These are phyloP conservation scores for Spinacia oleracea DNA, from an alignment of 179 eudicot genomes.

Conservation along the genomic window DNA sequence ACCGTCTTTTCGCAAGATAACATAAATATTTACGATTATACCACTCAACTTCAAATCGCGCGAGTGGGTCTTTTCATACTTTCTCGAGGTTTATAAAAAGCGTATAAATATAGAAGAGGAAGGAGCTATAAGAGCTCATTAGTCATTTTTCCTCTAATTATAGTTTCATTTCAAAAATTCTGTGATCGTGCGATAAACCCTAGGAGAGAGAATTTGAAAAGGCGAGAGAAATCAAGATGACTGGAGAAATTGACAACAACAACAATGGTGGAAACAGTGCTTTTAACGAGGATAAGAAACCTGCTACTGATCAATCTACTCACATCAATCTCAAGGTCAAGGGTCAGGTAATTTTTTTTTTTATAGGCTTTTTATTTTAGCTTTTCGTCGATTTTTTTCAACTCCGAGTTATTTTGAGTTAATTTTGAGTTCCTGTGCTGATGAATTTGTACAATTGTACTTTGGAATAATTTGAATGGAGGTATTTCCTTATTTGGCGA, in stretches of 20 bases:
- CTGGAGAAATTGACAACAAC: constrained; percentile 10
- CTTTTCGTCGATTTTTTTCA: neutral
- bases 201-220: constrained; percentile 24
- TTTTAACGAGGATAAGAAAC: constrained; percentile 37
- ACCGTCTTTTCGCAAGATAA: too few relatives aligned
- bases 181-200: neutral
- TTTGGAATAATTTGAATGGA: neutral
- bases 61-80: neutral
- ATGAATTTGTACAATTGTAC: neutral
- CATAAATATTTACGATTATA: neutral
- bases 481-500: too few relatives aligned
- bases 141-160: too few relatives aligned
- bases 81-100: neutral
- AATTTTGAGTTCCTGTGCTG: neutral
- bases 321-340: constrained; percentile 46
- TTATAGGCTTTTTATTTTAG: neutral
- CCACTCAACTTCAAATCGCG: neutral
- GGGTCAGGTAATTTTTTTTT: constrained; percentile 34
- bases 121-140: too few relatives aligned
- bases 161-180: neutral
- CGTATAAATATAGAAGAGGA: neutral
- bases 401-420: neutral
- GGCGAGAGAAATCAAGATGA: neutral
- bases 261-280: constrained; percentile 25
- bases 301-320: constrained; percentile 28